These are phyloP conservation scores for Salix brachista DNA, from an alignment of 345 rosid genomes.

Conservation along the genomic window DNA sequence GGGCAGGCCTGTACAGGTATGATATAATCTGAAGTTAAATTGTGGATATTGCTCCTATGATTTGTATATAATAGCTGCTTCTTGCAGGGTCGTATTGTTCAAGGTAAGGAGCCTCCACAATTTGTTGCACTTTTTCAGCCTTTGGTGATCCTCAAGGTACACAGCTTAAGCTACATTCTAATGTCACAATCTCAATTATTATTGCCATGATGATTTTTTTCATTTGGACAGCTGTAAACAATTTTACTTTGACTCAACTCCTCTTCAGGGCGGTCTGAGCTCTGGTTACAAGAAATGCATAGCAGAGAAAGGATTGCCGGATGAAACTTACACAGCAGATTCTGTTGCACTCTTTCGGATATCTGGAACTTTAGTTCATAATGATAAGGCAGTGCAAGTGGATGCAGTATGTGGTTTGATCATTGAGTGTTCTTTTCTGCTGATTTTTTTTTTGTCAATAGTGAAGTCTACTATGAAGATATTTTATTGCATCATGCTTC, in stretches of 20 bases:
- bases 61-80: conserved; percentile 26
- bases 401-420: conserved; percentile 52
- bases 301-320: conserved; percentile 58
- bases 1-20: conserved; percentile 94
- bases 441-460: not conserved
- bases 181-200: not conserved
- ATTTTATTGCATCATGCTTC: not conserved
- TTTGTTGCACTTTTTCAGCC: conserved; percentile 88
- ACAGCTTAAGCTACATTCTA: not conserved
- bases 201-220: conserved; percentile 9
- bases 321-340: conserved; percentile 69
- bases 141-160: conserved; percentile 90
- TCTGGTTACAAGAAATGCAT: conserved; percentile 71
- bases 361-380: conserved; percentile 74
- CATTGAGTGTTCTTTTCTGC: conserved; percentile 12
- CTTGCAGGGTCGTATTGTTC: conserved; percentile 73
- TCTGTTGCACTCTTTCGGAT: conserved; percentile 73
- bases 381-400: conserved; percentile 73
- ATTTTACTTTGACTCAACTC: conserved; percentile 20
- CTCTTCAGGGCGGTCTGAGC: conserved; percentile 83
- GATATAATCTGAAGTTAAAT: conserved; percentile 13
- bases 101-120: conserved; percentile 96
- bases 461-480: not conserved
- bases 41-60: conserved; percentile 7
- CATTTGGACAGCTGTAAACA: conserved; percentile 6